Evolutionary conservation across 2,329 filamentous ascomycete genomes (phyloP).

Genomic region (Fusarium hainanense): DNA sequence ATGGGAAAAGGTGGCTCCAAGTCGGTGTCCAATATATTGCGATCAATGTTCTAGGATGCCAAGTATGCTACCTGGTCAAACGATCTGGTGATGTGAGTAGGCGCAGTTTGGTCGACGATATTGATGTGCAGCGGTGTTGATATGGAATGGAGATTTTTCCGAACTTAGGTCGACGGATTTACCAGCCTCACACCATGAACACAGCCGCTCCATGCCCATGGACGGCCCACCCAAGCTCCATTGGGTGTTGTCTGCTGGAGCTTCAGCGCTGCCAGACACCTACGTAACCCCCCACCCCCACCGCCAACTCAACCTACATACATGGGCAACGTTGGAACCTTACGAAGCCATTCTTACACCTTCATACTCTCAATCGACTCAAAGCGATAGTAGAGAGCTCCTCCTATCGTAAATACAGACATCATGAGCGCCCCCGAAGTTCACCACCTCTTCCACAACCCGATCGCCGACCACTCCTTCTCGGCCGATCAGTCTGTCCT

Average conservation of each 20-base stretch:
- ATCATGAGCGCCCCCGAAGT: constrained; percentile 88
- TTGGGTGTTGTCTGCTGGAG: constrained; percentile 19
- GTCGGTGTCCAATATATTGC: not conserved
- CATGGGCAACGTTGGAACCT: constrained; percentile 26
- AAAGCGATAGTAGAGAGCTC: constrained; percentile 93
- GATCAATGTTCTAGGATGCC: not conserved
- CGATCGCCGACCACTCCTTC: constrained; percentile 98
- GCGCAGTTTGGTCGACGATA: constrained; percentile 22
- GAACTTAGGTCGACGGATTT: constrained; percentile 19
- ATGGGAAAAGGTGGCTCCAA: not conserved
- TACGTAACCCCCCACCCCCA: constrained; percentile 46
- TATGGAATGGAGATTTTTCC: constrained; percentile 46
- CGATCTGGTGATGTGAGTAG: constrained; percentile 12
- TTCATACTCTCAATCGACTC: constrained; percentile 28
- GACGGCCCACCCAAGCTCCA: constrained; percentile 45
- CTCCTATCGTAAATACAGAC: constrained; percentile 56
- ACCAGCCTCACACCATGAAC: constrained; percentile 39
- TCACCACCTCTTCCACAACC: constrained; percentile 95
- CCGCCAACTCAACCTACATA: constrained; percentile 33
- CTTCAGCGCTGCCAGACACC: constrained; percentile 27
- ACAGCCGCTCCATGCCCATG: constrained; percentile 1
- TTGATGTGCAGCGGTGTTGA: constrained; percentile 32
- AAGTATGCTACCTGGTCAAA: not conserved
- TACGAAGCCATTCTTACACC: constrained; percentile 28
- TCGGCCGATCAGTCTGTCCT: constrained; percentile 89